A percentile compares a stretch with the other conserved stretches of the same genome.
phyloP scores from a whole-genome alignment of 305 asterid species.

The Fraxinus latifolia region DNA sequence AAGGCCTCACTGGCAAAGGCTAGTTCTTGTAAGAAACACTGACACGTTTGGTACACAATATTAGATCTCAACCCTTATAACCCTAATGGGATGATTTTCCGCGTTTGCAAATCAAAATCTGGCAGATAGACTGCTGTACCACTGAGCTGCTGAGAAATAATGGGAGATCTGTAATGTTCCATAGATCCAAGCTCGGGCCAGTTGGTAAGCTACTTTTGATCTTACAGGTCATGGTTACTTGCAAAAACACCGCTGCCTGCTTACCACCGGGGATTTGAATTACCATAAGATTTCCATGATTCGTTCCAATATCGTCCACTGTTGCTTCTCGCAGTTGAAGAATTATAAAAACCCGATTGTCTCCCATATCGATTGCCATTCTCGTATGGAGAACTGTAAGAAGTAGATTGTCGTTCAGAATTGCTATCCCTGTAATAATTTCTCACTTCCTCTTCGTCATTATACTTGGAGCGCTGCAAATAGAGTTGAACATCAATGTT shows the following conservation, averaged over 20 bases:
- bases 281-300: slow-evolving; percentile 36
- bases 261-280: slow-evolving; percentile 46
- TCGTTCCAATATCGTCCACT: slow-evolving; percentile 55
- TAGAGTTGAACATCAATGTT: background rate
- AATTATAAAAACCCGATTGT: slow-evolving; percentile 38
- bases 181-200: background rate
- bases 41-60: background rate
- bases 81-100: background rate
- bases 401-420: slow-evolving; percentile 52
- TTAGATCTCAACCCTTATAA: background rate
- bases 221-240: background rate
- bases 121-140: background rate
- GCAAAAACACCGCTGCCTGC: background rate
- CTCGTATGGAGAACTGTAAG: slow-evolving; percentile 50
- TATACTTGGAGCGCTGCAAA: slow-evolving; percentile 64
- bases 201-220: background rate
- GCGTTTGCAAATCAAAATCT: background rate
- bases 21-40: background rate
- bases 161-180: background rate
- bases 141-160: background rate
- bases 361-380: slow-evolving; percentile 44
- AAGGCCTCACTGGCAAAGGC: slow-evolving; percentile 3
- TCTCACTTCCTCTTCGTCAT: slow-evolving; percentile 59
- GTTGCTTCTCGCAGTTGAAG: slow-evolving; percentile 48
- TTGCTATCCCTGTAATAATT: slow-evolving; percentile 32